Conservation (phyloP, 345 rosid species). For the Clarkia xantiana region DNA sequence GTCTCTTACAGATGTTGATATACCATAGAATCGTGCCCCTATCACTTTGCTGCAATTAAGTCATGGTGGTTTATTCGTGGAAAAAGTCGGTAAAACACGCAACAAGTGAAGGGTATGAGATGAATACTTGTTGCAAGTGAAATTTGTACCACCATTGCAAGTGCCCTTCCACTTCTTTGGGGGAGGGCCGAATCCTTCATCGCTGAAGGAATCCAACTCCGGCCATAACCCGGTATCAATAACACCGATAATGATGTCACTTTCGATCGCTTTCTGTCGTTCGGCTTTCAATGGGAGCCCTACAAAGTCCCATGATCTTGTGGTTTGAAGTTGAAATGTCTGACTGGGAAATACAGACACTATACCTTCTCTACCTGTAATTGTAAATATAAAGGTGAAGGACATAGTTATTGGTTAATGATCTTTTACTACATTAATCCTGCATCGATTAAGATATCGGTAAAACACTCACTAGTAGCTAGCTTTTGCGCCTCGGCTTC, state of each 20-base stretch:
- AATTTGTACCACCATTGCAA: constrained; percentile 7
- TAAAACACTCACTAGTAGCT: constrained; percentile 32
- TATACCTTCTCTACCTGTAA: constrained; percentile 12
- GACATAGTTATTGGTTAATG: not conserved
- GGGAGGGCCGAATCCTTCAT: constrained; percentile 9
- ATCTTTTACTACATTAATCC: not conserved
- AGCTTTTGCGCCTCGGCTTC: constrained; percentile 25
- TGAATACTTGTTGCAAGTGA: constrained; percentile 20
- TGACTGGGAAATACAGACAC: constrained; percentile 34
- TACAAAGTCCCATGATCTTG: constrained; percentile 50
- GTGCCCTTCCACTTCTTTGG: constrained; percentile 11
- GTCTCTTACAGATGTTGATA: no score
- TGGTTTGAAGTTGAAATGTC: constrained; percentile 22
- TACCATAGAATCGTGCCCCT: no score
- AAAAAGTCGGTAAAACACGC: no score
- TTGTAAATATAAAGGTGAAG: not conserved
- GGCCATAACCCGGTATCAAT: constrained; percentile 17
- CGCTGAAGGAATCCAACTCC: constrained; percentile 8
- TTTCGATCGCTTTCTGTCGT: not conserved
- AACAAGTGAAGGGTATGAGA: no score
- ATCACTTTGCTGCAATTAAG: no score
- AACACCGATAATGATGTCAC: constrained; percentile 16
- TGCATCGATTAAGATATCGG: not conserved
- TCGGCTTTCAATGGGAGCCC: constrained; percentile 13
- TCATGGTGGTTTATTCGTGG: no score